Conservation (phyloP, 2,329 filamentous ascomycete species). For the Rutstroemia sp. region DNA sequence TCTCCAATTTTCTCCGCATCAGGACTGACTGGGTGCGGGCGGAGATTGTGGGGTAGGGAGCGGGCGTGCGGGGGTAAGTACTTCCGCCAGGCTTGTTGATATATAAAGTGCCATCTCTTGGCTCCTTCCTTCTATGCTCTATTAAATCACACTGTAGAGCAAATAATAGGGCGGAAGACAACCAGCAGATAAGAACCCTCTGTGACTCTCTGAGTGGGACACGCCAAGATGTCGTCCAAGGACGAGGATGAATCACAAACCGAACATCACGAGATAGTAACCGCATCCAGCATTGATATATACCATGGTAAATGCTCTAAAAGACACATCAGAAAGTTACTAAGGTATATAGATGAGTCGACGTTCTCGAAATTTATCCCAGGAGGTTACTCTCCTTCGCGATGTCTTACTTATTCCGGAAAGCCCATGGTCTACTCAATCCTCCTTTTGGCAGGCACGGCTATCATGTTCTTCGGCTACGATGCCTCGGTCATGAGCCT, state of each 20-base stretch:
- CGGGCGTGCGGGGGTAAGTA: too few relatives aligned
- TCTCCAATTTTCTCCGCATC: too few relatives aligned
- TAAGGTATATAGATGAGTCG: neutral
- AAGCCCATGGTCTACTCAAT: neutral
- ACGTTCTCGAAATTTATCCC: neutral
- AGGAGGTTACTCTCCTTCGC: neutral
- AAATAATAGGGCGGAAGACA: too few relatives aligned
- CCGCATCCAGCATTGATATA: neutral
- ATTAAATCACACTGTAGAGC: too few relatives aligned
- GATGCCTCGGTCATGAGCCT: neutral
- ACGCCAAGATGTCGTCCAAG: too few relatives aligned
- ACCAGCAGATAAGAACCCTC: too few relatives aligned
- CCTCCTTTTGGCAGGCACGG: neutral
- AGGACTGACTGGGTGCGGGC: too few relatives aligned
- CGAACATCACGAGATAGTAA: neutral
- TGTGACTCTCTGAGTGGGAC: too few relatives aligned
- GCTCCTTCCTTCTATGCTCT: too few relatives aligned
- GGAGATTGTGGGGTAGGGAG: too few relatives aligned
- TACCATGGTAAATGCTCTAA: neutral
- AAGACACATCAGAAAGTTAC: neutral
- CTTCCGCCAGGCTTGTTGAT: too few relatives aligned
- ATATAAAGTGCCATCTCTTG: too few relatives aligned
- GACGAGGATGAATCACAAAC: neutral
- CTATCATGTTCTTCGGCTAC: neutral
- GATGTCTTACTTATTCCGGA: neutral